Conservation (phyloP, 2,329 filamentous ascomycete genomes). For the Fusarium sp. region DNA sequence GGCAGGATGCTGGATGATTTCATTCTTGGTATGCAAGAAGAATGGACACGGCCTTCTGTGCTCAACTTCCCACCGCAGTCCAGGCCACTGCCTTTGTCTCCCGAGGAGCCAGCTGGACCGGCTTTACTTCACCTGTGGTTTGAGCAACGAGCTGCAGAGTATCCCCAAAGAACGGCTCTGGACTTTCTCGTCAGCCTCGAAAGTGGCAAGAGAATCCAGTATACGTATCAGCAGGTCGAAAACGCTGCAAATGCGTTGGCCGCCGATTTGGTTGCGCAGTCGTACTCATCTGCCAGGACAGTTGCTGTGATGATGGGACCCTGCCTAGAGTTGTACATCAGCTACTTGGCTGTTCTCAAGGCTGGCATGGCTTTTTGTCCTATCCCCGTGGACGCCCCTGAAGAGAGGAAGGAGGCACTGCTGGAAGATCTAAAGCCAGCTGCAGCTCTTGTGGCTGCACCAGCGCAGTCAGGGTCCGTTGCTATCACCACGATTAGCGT, state of each 20-base stretch:
- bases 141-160: neutral
- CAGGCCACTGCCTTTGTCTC: neutral
- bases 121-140: conserved; percentile 13
- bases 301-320: conserved; percentile 13
- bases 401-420: conserved; percentile 10
- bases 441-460: neutral
- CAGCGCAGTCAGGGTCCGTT: neutral
- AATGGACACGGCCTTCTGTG: conserved; percentile 15
- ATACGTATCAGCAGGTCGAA: conserved; percentile 10
- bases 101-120: neutral
- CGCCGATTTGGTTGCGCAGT: accelerated
- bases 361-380: conserved; percentile 23
- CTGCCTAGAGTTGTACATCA: conserved; percentile 22
- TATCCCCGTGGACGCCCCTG: neutral
- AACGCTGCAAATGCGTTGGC: neutral
- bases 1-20: conserved; percentile 13
- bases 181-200: conserved; percentile 14
- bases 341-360: conserved; percentile 17
- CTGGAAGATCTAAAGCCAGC: conserved; percentile 13
- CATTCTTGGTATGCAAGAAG: neutral
- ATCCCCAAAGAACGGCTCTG: neutral
- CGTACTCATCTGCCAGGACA: neutral
- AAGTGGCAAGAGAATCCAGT: neutral
- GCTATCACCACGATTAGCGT: neutral
- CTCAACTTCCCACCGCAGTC: conserved; percentile 21